phyloP scores from a whole-genome alignment of 768 basidiomycete species.

The Agrocybe pediades region DNA sequence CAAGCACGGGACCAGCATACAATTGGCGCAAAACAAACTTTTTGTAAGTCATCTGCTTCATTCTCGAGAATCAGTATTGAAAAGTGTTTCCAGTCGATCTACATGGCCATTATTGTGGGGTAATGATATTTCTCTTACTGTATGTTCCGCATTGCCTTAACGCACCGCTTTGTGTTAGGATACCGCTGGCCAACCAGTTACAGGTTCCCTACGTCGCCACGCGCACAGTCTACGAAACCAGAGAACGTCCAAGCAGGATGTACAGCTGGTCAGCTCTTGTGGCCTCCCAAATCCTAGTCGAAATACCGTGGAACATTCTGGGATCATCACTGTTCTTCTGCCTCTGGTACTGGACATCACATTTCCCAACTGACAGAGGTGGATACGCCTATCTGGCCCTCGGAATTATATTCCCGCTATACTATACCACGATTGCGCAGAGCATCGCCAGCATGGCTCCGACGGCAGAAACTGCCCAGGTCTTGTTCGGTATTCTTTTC shows the following conservation, averaged over 20 bases:
- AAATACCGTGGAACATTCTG: constrained; percentile 62
- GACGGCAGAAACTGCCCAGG: constrained; percentile 56
- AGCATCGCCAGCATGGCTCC: constrained; percentile 63
- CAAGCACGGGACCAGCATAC: constrained; percentile 48
- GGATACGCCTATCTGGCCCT: constrained; percentile 59
- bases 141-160: background rate
- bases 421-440: constrained; percentile 62
- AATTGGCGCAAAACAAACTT: constrained; percentile 63
- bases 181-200: constrained; percentile 58
- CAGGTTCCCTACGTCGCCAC: constrained; percentile 58
- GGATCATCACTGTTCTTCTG: constrained; percentile 60
- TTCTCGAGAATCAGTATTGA: background rate
- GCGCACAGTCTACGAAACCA: constrained; percentile 61
- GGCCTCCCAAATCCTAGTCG: constrained; percentile 54
- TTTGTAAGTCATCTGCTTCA: constrained; percentile 43
- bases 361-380: constrained; percentile 50
- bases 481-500: constrained; percentile 60
- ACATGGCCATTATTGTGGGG: constrained; percentile 50
- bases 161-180: constrained; percentile 27
- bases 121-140: constrained; percentile 5
- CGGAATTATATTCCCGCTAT: constrained; percentile 56
- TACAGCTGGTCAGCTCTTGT: constrained; percentile 65
- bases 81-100: constrained; percentile 50
- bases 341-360: constrained; percentile 72
- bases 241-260: constrained; percentile 65